Conservation (phyloP, 2,329 filamentous ascomycete species). For the Botrytis cinerea region DNA sequence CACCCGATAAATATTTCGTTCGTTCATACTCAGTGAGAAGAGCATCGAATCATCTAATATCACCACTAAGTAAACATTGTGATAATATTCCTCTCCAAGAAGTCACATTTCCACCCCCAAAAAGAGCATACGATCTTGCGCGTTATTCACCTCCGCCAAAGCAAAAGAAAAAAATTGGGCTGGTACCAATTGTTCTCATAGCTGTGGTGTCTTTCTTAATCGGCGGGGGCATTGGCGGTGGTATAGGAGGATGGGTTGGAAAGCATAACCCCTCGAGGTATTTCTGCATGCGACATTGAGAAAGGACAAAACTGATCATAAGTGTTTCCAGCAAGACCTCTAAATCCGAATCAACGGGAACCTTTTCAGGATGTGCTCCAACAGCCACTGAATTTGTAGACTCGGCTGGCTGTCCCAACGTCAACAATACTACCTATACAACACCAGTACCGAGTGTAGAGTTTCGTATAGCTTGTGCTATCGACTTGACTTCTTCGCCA, state of each 20-base stretch:
- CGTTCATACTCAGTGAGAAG: constrained; percentile 20
- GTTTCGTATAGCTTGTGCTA: constrained; percentile 31
- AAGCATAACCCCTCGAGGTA: constrained; percentile 17
- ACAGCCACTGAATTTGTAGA: constrained; percentile 29
- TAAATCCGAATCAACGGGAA: constrained; percentile 13
- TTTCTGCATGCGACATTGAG: neutral
- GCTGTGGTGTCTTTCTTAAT: constrained; percentile 27
- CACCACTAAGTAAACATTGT: neutral
- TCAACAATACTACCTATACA: constrained; percentile 29
- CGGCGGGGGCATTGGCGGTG: constrained; percentile 30
- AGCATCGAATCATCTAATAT: constrained; percentile 2
- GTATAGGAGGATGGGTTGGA: constrained; percentile 24
- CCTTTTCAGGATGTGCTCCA: constrained; percentile 19
- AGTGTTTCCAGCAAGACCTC: constrained; percentile 1
- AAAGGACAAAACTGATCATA: neutral
- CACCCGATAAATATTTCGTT: constrained; percentile 25
- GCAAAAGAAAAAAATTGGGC: constrained; percentile 17
- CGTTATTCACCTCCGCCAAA: constrained; percentile 4
- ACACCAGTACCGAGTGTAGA: constrained; percentile 24
- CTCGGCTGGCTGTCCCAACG: constrained; percentile 30
- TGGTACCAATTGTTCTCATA: constrained; percentile 25
- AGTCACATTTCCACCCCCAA: constrained; percentile 9
- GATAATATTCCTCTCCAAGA: constrained; percentile 9
- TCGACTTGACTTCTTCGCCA: constrained; percentile 19
- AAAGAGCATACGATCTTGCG: constrained; percentile 19